Conservation (phyloP, 2,329 filamentous ascomycete species). For the Colletotrichum tropicale region DNA sequence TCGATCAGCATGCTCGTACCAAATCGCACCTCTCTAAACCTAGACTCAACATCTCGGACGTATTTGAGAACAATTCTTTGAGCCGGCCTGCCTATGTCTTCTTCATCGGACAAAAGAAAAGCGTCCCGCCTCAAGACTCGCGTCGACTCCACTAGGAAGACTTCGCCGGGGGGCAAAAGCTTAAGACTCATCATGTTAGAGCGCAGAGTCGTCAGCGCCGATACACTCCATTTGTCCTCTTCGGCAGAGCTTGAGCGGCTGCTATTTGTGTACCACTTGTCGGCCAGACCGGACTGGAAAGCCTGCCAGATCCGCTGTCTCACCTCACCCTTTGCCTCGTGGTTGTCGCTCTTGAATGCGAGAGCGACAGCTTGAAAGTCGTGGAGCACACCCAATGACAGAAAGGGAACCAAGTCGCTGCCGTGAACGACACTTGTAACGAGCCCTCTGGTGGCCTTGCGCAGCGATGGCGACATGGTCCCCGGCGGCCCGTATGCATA, state of each 20-base stretch:
- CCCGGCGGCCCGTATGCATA: constrained; percentile 80
- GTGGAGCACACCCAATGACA: constrained; percentile 76
- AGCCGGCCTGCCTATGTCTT: constrained; percentile 67
- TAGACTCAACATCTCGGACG: constrained; percentile 71
- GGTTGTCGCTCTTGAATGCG: constrained; percentile 75
- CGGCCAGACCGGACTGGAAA: constrained; percentile 64
- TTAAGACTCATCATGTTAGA: constrained; percentile 73
- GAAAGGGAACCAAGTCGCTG: constrained; percentile 74
- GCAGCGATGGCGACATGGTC: constrained; percentile 72
- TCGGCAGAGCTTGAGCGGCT: constrained; percentile 45
- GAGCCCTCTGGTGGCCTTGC: constrained; percentile 72
- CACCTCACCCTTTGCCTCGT: constrained; percentile 70
- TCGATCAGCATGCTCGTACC: constrained; percentile 77
- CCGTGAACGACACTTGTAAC: constrained; percentile 78
- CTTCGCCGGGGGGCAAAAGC: constrained; percentile 76
- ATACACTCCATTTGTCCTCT: constrained; percentile 73
- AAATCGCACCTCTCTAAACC: constrained; percentile 74
- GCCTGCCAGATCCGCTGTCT: constrained; percentile 69
- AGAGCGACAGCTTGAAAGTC: constrained; percentile 76
- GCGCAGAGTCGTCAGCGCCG: constrained; percentile 68
- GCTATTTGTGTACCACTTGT: constrained; percentile 60
- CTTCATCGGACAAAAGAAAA: constrained; percentile 52
- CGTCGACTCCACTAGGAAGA: constrained; percentile 74
- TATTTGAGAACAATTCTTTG: constrained; percentile 73
- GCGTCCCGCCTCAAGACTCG: constrained; percentile 71